Conservation (phyloP, 371 early-diverging fungal genomes). For the Fennellomyces sp. region DNA sequence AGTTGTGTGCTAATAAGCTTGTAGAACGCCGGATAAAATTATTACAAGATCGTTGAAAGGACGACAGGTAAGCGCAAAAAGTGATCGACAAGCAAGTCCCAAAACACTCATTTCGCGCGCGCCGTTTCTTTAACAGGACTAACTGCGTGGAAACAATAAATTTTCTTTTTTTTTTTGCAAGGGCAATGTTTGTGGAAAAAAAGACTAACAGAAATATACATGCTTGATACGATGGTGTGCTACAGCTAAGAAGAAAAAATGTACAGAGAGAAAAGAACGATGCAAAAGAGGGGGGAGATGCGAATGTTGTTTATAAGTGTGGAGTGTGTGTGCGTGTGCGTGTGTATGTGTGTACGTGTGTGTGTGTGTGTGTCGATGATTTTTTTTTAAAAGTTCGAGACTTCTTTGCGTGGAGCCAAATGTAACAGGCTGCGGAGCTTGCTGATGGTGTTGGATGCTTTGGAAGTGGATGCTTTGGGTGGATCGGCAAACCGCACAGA, state of each 20-base stretch:
- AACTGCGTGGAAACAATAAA: not conserved
- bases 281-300: not conserved
- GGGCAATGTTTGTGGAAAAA: too few relatives aligned
- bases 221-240: too few relatives aligned
- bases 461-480: not conserved
- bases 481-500: constrained; percentile 39
- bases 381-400: constrained; percentile 1
- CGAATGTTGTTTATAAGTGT: not conserved
- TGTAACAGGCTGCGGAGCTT: constrained; percentile 6
- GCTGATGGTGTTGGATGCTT: not conserved
- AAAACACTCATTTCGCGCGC: not conserved
- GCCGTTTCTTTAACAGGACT: not conserved
- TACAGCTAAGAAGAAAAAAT: too few relatives aligned
- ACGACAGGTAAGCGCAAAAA: constrained; percentile 91
- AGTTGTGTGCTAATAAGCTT: not conserved
- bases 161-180: too few relatives aligned
- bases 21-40: constrained; percentile 81
- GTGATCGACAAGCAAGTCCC: not conserved
- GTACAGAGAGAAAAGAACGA: too few relatives aligned
- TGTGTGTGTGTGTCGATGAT: not conserved
- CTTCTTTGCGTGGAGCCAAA: not conserved
- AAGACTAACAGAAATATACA: too few relatives aligned
- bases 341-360: not conserved
- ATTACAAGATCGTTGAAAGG: constrained; percentile 87
- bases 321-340: not conserved